These are phyloP conservation scores for Fomitopsis pinicola DNA, from an alignment of 1,284 basidiomycete species.

Conservation along the genomic window DNA sequence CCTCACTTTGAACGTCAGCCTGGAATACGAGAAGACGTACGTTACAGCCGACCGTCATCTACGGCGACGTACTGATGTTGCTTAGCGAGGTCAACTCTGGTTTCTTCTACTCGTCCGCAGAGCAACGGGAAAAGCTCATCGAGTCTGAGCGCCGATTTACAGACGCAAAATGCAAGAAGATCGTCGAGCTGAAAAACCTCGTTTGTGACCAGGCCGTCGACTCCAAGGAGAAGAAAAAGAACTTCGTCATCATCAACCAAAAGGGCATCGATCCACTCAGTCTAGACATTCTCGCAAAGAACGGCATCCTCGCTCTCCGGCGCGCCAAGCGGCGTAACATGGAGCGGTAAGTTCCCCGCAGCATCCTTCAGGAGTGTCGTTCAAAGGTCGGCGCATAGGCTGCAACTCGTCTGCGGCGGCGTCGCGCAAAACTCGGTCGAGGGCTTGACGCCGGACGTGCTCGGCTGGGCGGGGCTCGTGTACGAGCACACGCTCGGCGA, in stretches of 20 bases:
- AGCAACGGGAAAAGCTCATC: conserved; percentile 98
- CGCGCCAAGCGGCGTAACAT: conserved; percentile 97
- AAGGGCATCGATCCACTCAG: conserved; percentile 99
- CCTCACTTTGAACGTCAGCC: conserved; percentile 93
- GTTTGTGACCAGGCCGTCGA: conserved; percentile 93
- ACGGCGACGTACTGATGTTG: conserved; percentile 1
- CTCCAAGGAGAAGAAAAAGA: conserved; percentile 75
- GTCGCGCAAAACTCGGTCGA: conserved; percentile 97
- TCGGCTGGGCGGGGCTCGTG: conserved; percentile 97
- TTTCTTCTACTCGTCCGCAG: conserved; percentile 99
- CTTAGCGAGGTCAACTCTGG: conserved; percentile 96
- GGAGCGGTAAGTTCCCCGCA: conserved; percentile 65
- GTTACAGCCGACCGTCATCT: conserved; percentile 28
- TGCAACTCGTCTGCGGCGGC: conserved; percentile 94
- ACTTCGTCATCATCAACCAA: conserved; percentile 97
- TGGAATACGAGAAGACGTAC: conserved; percentile 99
- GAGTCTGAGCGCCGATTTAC: conserved; percentile 95
- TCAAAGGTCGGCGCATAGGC: conserved; percentile 35
- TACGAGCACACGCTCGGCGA: conserved; percentile 99
- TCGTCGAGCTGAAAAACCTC: conserved; percentile 94
- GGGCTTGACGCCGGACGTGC: conserved; percentile 85
- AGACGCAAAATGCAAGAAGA: conserved; percentile 94
- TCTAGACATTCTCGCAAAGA: conserved; percentile 95
- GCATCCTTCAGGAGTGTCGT: not conserved
- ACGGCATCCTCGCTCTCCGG: conserved; percentile 92